These are phyloP conservation scores for Tulasnella sp. DNA, from an alignment of 768 basidiomycete species.

Conservation along the genomic window DNA sequence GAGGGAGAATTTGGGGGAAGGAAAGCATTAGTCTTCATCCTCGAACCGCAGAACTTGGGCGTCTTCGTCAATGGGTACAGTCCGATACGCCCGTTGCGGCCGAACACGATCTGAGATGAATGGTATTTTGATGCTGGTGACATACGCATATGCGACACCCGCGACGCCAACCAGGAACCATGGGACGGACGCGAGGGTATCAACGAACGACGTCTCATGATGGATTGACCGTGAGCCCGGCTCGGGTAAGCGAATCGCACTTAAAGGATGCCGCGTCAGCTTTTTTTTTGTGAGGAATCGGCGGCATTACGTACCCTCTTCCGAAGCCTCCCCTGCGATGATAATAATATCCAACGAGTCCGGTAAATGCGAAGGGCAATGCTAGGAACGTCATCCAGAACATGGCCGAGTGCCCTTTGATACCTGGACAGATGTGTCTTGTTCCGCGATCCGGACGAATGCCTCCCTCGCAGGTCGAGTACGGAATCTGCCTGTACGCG, in stretches of 20 bases:
- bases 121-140: slow-evolving; percentile 34
- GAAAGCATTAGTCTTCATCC: slow-evolving; percentile 53
- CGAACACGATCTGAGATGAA: slow-evolving; percentile 39
- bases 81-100: slow-evolving; percentile 63
- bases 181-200: slow-evolving; percentile 80
- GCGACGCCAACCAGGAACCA: slow-evolving; percentile 81
- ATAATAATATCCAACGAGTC: slow-evolving; percentile 75
- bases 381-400: slow-evolving; percentile 82
- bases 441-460: slow-evolving; percentile 69
- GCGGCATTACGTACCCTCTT: slow-evolving; percentile 56
- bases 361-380: slow-evolving; percentile 73
- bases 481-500: slow-evolving; percentile 82
- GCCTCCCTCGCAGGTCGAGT: slow-evolving; percentile 83
- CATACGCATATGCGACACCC: slow-evolving; percentile 67
- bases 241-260: slow-evolving; percentile 74
- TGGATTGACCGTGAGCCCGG: slow-evolving; percentile 39
- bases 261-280: slow-evolving; percentile 35
- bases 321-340: slow-evolving; percentile 67
- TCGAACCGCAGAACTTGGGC: slow-evolving; percentile 82
- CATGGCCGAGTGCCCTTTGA: slow-evolving; percentile 62
- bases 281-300: background rate
- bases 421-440: slow-evolving; percentile 74
- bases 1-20: background rate
- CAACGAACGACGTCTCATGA: slow-evolving; percentile 50
- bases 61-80: slow-evolving; percentile 80